Evolutionary conservation across 129 eudicot species (phyloP).

Genomic region (Oenanthe sinensis): DNA sequence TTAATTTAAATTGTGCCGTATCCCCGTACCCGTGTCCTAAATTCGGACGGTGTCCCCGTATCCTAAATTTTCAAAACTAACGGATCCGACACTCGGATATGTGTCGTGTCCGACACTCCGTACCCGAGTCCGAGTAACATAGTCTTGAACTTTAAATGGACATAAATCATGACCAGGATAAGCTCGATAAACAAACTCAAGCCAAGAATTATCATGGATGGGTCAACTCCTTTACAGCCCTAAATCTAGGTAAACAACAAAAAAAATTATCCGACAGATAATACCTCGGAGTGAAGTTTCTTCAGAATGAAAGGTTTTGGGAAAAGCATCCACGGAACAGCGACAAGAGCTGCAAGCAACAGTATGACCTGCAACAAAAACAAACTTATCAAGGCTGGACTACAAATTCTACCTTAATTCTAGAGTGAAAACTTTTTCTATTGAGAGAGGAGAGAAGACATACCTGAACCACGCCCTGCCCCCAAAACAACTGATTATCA

Average conservation of each 20-base stretch:
- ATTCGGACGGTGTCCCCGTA: too few relatives aligned
- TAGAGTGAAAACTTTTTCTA: background rate
- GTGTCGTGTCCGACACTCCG: too few relatives aligned
- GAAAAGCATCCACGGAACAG: constrained; percentile 99
- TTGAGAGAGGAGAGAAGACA: background rate
- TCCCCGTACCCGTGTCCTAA: too few relatives aligned
- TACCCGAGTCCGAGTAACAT: too few relatives aligned
- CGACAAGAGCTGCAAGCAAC: constrained; percentile 80
- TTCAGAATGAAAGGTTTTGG: constrained; percentile 95
- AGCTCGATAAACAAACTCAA: background rate
- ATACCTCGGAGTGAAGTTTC: constrained; percentile 84
- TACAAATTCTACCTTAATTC: constrained; percentile 10
- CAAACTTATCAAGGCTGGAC: constrained; percentile 1
- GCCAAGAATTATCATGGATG: background rate
- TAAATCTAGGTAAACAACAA: background rate
- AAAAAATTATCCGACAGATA: background rate
- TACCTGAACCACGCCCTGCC: constrained; percentile 92
- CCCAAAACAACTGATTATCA: constrained; percentile 92
- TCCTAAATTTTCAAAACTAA: too few relatives aligned
- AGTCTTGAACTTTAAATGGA: background rate
- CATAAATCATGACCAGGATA: background rate
- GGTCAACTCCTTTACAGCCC: background rate
- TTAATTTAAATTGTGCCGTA: too few relatives aligned
- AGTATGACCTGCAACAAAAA: constrained; percentile 66
- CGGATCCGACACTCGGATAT: too few relatives aligned